phyloP scores from a whole-genome alignment of 805 yeast genomes.

The Saitoella complicata region DNA sequence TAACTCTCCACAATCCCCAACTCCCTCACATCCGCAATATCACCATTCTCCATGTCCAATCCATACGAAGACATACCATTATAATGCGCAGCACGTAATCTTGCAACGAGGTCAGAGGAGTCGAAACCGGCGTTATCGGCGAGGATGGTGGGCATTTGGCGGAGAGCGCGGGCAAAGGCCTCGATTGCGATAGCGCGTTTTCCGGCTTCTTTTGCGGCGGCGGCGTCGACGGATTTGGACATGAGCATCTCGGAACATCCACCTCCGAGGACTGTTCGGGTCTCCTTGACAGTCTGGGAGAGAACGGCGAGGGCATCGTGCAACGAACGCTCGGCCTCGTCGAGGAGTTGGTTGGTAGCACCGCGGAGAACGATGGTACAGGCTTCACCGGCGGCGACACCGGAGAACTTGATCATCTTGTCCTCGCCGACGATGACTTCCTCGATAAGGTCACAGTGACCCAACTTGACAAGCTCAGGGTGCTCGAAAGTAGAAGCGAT shows the following conservation, averaged over 20 bases:
- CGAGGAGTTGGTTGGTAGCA: slow-evolving; percentile 91
- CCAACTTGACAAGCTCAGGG: slow-evolving; percentile 73
- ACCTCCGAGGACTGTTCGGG: slow-evolving; percentile 86
- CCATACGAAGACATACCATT: slow-evolving; percentile 88
- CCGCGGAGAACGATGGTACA: slow-evolving; percentile 93
- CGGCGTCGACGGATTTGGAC: slow-evolving; percentile 91
- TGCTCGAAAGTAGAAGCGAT: slow-evolving; percentile 91
- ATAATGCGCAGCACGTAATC: slow-evolving; percentile 77
- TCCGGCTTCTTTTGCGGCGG: slow-evolving; percentile 82
- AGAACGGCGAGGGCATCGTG: slow-evolving; percentile 94
- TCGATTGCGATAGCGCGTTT: slow-evolving; percentile 89
- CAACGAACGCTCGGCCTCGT: slow-evolving; percentile 90
- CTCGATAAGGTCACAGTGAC: slow-evolving; percentile 77
- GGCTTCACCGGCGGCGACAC: slow-evolving; percentile 88
- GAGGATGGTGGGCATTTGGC: slow-evolving; percentile 86
- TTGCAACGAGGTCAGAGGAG: slow-evolving; percentile 79
- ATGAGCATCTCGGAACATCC: slow-evolving; percentile 92
- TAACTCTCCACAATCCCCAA: slow-evolving; percentile 84
- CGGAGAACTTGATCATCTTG: slow-evolving; percentile 74
- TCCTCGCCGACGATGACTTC: slow-evolving; percentile 91
- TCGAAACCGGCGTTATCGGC: slow-evolving; percentile 97
- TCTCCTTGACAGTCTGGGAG: slow-evolving; percentile 84
- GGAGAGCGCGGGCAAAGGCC: slow-evolving; percentile 81
- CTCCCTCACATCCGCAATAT: slow-evolving; percentile 85
- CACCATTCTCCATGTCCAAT: slow-evolving; percentile 69